Evolutionary conservation across 1,284 basidiomycete species (phyloP).

Genomic region (Puccinia sorghi): DNA sequence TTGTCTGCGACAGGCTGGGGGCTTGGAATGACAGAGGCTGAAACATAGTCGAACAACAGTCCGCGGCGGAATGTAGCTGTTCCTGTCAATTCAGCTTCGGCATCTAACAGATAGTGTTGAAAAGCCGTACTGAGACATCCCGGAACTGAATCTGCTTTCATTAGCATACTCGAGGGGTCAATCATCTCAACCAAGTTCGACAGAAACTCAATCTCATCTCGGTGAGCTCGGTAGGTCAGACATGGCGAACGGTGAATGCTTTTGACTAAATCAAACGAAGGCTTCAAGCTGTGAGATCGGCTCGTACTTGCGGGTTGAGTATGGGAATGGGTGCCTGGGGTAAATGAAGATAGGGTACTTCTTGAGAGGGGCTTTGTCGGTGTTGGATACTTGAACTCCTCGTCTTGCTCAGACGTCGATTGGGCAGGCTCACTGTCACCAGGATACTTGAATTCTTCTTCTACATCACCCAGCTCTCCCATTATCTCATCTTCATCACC

Average conservation of each 20-base stretch:
- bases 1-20: constrained; percentile 1
- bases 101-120: constrained; percentile 43
- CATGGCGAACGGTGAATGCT: constrained; percentile 31
- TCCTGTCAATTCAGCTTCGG: constrained; percentile 43
- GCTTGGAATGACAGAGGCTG: constrained; percentile 36
- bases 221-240: constrained; percentile 42
- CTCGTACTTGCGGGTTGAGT: neutral
- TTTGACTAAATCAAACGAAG: constrained; percentile 31
- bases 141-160: constrained; percentile 21
- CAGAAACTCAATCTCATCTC: constrained; percentile 37
- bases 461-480: constrained; percentile 2
- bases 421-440: constrained; percentile 40
- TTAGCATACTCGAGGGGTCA: constrained; percentile 28
- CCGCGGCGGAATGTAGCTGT: constrained; percentile 49
- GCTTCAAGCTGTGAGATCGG: constrained; percentile 23
- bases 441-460: constrained; percentile 49
- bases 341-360: constrained; percentile 36
- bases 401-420: constrained; percentile 40
- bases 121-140: constrained; percentile 39
- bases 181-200: constrained; percentile 41
- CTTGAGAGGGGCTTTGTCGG: constrained; percentile 58
- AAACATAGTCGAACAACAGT: constrained; percentile 40
- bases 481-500: neutral
- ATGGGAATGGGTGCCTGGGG: constrained; percentile 7
- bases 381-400: constrained; percentile 67